Base-by-base conservation (phyloP, 2,329 filamentous ascomycete genomes). In the Colletotrichum coccodes region DNA sequence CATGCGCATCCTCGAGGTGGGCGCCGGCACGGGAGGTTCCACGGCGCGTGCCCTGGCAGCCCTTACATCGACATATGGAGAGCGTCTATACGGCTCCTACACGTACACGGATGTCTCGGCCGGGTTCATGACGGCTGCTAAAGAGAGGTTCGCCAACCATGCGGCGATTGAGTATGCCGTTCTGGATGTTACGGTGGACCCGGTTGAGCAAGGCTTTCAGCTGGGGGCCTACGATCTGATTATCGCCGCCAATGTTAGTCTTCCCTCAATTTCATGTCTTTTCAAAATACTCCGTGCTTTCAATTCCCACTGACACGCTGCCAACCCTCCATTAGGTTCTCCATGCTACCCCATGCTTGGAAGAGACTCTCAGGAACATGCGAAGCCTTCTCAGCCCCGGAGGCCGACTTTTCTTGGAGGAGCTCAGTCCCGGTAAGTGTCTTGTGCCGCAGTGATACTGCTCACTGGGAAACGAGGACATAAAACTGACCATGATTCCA, bases 161-260 rank as follows among this genome's bases (percentile, higher is more conserved):
- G 16, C 26, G 0, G 66, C 70, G 16, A 68, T 76, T 32, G 53
- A 71, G 3, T 75, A 71, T 28, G 46, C 63, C 64, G 70, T 26
- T 26, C 71, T 76, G 1, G 76, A 84, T 60, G 70, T 81, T 28
- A 76, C 78, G 30, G 68, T 74, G 21, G 74, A 78, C 42, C 71
- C 75, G 2, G 16, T 68, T 0, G 63, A 65, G 3, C 81, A 65
- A 18, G 62, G 62, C 1, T 65, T 65, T 21, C 11, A 53, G n/a
- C 18, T n/a, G 7, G 56, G 36, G 14, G 32, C 30, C 11, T 83
- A 78, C 67, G 82, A 84, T 52, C 14, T 84, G 7, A 59, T 84
- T 12, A 70, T 84, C 23, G 80, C 79, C 1, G 75, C 76, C 4
- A 74, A 77, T 36, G 42, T 46, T 4, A 76, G 67, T 74, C 65